Base-by-base conservation (phyloP, 73 alveolate species). In the Paramecium sexaurelia region DNA sequence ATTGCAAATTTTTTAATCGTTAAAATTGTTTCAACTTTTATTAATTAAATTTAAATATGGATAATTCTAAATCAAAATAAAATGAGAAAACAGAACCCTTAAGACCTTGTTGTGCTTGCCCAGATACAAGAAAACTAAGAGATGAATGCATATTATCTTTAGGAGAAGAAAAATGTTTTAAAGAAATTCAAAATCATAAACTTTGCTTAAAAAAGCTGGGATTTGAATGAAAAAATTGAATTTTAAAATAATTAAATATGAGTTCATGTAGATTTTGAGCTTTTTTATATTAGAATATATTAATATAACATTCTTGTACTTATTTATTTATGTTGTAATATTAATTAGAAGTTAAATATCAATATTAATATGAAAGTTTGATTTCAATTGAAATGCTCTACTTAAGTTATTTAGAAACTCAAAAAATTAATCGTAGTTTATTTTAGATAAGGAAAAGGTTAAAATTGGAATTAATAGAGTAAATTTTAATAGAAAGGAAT, bases 101-200 rank as follows among this genome's bases (percentile, higher is more conserved):
- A 85, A 91, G 75, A 91, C 95, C 96, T 4, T 93, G 96, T 33
- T 93, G 96, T 71, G 95, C 92, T 15, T 93, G 96, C 37, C 94
- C 94, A 66, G 94, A 91, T 56, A 93, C 94, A 22, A 91, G 92
- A 32, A 85, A 84, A 45, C 56, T 92, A 15, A 93, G 96, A 93
- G 96, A 93, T 92, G 92, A 85, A 29, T 93, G 96, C 82, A 92
- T 93, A 0, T 35, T 88, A 33, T 56, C 69, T 40, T 92, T 92
- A 41, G 95, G 94, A 27, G 96, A 93, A 71, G 94, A 78, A 36
- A 24, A 32, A 55, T 93, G 96, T 22, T 24, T 40, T 27, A 87
- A 91, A 19, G 86, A 91, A 39, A 92, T 93, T 9, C 84, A 75
- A 55, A 93, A 92, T 27, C 96, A 93, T 92, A 93, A 92, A 43